A percentile compares a stretch with the other conserved stretches of the same genome.
Evolutionary conservation across 805 yeast genomes (phyloP).

Genomic region (Hanseniaspora lindneri): DNA sequence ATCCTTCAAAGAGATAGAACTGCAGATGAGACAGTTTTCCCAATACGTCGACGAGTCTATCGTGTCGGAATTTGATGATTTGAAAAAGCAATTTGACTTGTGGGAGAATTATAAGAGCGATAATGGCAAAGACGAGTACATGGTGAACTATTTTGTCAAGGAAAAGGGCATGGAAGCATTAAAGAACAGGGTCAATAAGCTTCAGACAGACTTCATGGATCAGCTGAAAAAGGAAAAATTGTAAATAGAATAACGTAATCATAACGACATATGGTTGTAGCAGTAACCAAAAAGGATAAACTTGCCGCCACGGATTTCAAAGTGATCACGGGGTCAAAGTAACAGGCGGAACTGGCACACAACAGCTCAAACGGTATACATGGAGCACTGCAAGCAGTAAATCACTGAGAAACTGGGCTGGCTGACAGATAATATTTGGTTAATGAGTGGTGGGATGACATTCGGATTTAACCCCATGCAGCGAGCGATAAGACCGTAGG

Average conservation of each 20-base stretch:
- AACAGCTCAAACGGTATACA: too few species aligned
- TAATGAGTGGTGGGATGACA: too few species aligned
- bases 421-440: too few species aligned
- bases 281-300: not conserved
- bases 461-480: too few species aligned
- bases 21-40: slow-evolving; percentile 6
- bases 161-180: slow-evolving; percentile 9
- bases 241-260: not conserved
- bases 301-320: too few species aligned
- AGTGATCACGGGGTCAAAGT: too few species aligned
- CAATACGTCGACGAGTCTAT: not conserved
- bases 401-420: too few species aligned
- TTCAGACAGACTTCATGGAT: slow-evolving; percentile 8
- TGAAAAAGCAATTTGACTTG: not conserved
- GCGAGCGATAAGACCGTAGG: too few species aligned
- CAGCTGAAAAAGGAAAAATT: slow-evolving; percentile 2
- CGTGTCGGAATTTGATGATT: not conserved
- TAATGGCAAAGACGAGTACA: slow-evolving; percentile 1
- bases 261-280: not conserved
- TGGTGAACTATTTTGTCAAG: slow-evolving; percentile 5
- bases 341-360: too few species aligned
- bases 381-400: too few species aligned
- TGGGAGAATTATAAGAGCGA: slow-evolving; percentile 10
- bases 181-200: slow-evolving; percentile 7
- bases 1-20: slow-evolving; percentile 10